Evolutionary conservation across 2,329 filamentous ascomycete species (phyloP), one percentile per base, ranked within the genome.

Genomic region (Exophiala phaeomuriformis): DNA sequence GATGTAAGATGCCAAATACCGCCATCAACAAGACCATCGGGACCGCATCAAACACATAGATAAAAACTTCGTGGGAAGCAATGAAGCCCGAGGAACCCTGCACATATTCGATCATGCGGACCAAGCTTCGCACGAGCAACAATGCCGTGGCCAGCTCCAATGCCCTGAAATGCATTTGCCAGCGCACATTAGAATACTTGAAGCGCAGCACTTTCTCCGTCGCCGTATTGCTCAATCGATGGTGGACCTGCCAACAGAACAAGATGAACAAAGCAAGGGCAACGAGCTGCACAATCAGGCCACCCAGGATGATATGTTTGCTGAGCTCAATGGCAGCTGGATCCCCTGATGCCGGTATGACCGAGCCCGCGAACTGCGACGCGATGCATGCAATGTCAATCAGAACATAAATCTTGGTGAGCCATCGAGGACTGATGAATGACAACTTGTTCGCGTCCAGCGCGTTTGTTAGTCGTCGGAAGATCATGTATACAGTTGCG

Each of bases 401-500:
- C 9, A 65, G 44, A 8, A 70, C 67, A 39, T 68, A 70, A 19
- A 69, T 52, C 32, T 61, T 65, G 2, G 71, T 74, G 4, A 74
- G 59, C 53, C 66, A 61, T 10, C 61, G 64, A 0, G 61, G 51
- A 0, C 64, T 63, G 37, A 73, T 70, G 4, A 64, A 49, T 5
- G 69, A 65, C 27, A 65, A 62, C 3, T 64, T 47, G 40, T 73
- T 67, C 1, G 68, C 71, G 33, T 67, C 50, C 3, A 69, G 64
- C 7, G 68, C 53, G 2, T 56, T 52, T 10, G 73, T 69, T n/a
- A 73, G 63, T 0, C 71, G 68, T 0, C 67, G 68, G 1, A 74
- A 68, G 5, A 65, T 51, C 68, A 70, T 72, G 57, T 72, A 70
- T 9, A 70, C 61, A 0, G 65, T 65, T 0, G 68, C 67, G 10